Evolutionary conservation across 2,329 filamentous ascomycete genomes (phyloP), one percentile per base, ranked within the genome.

Genomic region (Penicillium hordei): DNA sequence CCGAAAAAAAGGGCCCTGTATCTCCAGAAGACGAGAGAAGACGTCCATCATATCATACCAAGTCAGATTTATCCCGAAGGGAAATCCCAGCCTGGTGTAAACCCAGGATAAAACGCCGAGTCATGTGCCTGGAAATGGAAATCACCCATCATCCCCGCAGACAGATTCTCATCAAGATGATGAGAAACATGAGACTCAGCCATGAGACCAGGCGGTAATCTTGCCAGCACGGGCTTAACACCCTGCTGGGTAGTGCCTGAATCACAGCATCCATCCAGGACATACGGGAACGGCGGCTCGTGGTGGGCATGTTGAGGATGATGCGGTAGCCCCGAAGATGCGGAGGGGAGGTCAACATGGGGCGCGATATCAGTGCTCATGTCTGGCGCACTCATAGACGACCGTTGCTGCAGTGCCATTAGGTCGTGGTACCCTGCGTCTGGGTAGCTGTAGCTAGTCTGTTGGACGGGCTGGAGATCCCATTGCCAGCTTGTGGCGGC

Each of bases 61-160:
- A 52, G 3, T 12, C 31, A 42, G n/a, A 36, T 15, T 44, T 36
- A 63, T 2, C 44, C 51, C 19, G 61, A 53, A 19, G 59, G 63
- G 33, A 67, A 67, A 19, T 57, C 53, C 64, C 64, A 68, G 17
- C 62, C 60, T 3, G 62, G 59, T 2, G 63, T 63, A 48, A 65
- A 66, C 3, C 57, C 62, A 48, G 58, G 52, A 27, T 64, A 67
- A 36, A 60, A 65, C 5, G 52, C 17, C 1, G 53, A n/a, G 17
- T 68, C 70, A 17, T 65, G 62, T 7, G 65, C 23, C 23, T 66
- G 60, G 12, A 71, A 66, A 12, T 60, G 61, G 49, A 68, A 72
- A 25, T 68, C 65, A 15, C 55, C 53, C 29, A 71, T 55, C 57
- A 72, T 63, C 31, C 68, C 65, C 44, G 59, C 55, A 10, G 70